phyloP scores from a whole-genome alignment of 2,329 filamentous ascomycete species.

The Calonectria pseudoreteaudii region DNA sequence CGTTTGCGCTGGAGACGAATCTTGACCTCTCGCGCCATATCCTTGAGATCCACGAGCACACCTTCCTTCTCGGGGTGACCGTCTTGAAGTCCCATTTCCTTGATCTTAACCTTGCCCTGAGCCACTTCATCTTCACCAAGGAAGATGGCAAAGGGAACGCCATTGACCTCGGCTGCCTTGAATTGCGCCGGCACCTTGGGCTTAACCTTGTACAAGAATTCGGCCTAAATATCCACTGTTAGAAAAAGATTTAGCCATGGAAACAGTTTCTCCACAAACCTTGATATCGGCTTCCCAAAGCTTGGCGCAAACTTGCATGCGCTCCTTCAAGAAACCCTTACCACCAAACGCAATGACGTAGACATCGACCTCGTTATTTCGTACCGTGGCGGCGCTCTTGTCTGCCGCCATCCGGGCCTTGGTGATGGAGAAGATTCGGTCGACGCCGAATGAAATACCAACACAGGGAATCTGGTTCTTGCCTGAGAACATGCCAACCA shows the following conservation, averaged over 20 bases:
- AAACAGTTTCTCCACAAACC: conserved; percentile 54
- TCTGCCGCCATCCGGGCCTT: conserved; percentile 77
- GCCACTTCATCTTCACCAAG: conserved; percentile 91
- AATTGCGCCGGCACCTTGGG: conserved; percentile 91
- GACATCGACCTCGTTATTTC: conserved; percentile 82
- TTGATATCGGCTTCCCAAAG: conserved; percentile 93
- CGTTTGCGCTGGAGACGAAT: conserved; percentile 55
- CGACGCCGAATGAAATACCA: conserved; percentile 89
- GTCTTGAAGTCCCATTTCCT: conserved; percentile 79
- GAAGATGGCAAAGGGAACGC: conserved; percentile 88
- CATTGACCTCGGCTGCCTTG: conserved; percentile 84
- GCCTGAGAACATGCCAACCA: conserved; percentile 93
- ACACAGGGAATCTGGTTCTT: conserved; percentile 79
- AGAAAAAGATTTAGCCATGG: conserved; percentile 13
- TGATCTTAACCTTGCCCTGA: conserved; percentile 86
- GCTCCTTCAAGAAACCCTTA: conserved; percentile 85
- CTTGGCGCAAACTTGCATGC: conserved; percentile 80
- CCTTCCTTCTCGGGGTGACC: conserved; percentile 93
- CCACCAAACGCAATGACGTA: conserved; percentile 96
- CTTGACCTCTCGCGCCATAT: conserved; percentile 74
- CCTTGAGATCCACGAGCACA: conserved; percentile 74
- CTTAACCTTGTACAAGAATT: conserved; percentile 91
- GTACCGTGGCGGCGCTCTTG: conserved; percentile 59
- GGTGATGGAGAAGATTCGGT: conserved; percentile 93
- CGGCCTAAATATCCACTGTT: conserved; percentile 64